These are phyloP conservation scores for Psophocarpus tetragonolobus DNA, from an alignment of 306 rosid genomes.

Conservation along the genomic window DNA sequence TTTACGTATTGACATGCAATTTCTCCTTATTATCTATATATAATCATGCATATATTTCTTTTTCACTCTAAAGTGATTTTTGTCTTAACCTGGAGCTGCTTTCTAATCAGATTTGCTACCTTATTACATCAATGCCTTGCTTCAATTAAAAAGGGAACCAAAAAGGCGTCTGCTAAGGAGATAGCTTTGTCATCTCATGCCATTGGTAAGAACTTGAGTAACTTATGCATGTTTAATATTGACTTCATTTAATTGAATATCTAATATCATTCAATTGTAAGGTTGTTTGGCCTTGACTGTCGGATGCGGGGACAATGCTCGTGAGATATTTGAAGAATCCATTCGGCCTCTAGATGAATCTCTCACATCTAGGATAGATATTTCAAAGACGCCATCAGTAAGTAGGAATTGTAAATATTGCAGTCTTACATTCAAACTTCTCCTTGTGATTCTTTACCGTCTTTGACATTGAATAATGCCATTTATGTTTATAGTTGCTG, in stretches of 20 bases:
- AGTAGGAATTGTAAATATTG: conserved; percentile 25
- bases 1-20: neutral
- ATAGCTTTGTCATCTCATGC: conserved; percentile 79
- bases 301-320: conserved; percentile 76
- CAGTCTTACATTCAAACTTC: neutral
- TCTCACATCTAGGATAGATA: conserved; percentile 58
- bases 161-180: conserved; percentile 77
- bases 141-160: conserved; percentile 78
- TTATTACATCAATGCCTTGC: conserved; percentile 79
- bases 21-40: neutral
- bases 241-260: conserved; percentile 1
- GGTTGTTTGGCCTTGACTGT: conserved; percentile 86
- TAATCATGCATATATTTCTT: neutral
- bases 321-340: conserved; percentile 71
- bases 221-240: neutral
- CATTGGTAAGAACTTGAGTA: conserved; percentile 60
- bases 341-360: conserved; percentile 61
- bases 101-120: conserved; percentile 73
- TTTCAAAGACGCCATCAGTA: conserved; percentile 58
- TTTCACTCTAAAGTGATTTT: neutral
- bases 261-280: conserved; percentile 29
- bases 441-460: neutral
- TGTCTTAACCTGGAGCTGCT: conserved; percentile 19
- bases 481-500: conserved; percentile 59
- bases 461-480: conserved; percentile 22